phyloP scores from a whole-genome alignment of 1,139 yeast species.

The Pichia sp. region DNA sequence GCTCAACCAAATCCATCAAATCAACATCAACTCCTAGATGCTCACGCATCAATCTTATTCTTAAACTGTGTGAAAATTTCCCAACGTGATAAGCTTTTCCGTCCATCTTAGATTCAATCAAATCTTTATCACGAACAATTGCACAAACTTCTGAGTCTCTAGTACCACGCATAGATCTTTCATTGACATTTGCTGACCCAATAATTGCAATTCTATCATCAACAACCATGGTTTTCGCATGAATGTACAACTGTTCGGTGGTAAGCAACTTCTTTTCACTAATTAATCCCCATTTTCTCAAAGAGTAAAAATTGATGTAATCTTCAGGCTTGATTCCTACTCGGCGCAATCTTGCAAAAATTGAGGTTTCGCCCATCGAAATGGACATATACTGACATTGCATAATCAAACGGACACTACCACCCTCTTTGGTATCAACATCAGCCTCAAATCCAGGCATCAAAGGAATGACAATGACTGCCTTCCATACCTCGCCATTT shows the following conservation, averaged over 20 bases:
- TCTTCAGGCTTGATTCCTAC: conserved; percentile 81
- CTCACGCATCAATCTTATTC: conserved; percentile 93
- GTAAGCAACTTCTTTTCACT: conserved; percentile 72
- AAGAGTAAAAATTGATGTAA: conserved; percentile 85
- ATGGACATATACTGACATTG: conserved; percentile 94
- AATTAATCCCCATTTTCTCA: conserved; percentile 92
- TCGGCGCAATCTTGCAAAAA: conserved; percentile 73
- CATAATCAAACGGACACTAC: conserved; percentile 91
- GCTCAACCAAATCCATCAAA: conserved; percentile 75
- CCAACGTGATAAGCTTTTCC: conserved; percentile 80
- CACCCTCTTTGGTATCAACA: conserved; percentile 90
- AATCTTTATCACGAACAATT: conserved; percentile 75
- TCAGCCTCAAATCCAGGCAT: conserved; percentile 98
- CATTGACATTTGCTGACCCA: conserved; percentile 95
- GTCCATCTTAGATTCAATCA: conserved; percentile 71
- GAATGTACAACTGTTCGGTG: conserved; percentile 90
- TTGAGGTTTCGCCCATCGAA: conserved; percentile 85
- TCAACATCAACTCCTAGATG: conserved; percentile 94
- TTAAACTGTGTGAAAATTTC: conserved; percentile 80
- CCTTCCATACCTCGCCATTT: conserved; percentile 80
- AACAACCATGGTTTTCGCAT: conserved; percentile 88
- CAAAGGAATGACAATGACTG: conserved; percentile 83
- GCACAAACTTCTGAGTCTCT: conserved; percentile 96
- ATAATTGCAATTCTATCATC: conserved; percentile 91
- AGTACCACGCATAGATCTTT: conserved; percentile 88